These are phyloP conservation scores for Parascedosporium putredinis DNA, from an alignment of 2,329 filamentous ascomycete species.

Conservation along the genomic window DNA sequence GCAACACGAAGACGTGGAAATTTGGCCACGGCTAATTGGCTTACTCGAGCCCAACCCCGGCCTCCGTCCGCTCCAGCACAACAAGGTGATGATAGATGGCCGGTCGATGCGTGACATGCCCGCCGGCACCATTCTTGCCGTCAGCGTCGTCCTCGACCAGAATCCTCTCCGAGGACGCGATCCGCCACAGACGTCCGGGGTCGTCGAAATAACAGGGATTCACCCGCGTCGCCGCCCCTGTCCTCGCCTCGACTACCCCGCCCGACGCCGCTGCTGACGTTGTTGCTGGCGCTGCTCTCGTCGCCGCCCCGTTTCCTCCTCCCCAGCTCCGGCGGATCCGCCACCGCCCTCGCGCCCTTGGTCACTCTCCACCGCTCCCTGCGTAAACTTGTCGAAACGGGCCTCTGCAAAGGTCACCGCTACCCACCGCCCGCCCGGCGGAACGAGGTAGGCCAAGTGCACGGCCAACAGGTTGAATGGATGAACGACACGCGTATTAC, in stretches of 20 bases:
- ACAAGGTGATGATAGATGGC: slow-evolving; percentile 1
- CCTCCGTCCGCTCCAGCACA: slow-evolving; percentile 1
- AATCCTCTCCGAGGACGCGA: background rate
- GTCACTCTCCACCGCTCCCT: too few species aligned
- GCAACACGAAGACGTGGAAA: too few species aligned
- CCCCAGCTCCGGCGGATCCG: background rate
- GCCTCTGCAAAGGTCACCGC: background rate
- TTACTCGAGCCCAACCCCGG: background rate
- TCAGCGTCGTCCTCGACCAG: background rate
- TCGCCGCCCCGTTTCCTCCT: background rate
- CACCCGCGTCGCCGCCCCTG: background rate
- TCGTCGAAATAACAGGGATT: background rate
- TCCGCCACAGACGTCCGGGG: background rate
- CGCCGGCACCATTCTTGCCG: background rate
- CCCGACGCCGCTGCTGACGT: background rate
- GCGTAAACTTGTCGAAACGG: background rate
- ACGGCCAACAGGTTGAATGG: slow-evolving; percentile 3
- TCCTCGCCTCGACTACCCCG: background rate
- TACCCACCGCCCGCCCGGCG: slow-evolving; percentile 1
- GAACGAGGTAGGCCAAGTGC: background rate
- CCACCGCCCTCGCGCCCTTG: too few species aligned
- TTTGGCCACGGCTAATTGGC: too few species aligned
- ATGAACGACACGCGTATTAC: background rate
- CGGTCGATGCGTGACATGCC: background rate
- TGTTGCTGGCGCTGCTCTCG: background rate